Percentiles rank a stretch among this genome's conserved stretches.
These are phyloP conservation scores for Mychonastes homosphaera DNA, from an alignment of 139 green algal species.

Conservation along the genomic window DNA sequence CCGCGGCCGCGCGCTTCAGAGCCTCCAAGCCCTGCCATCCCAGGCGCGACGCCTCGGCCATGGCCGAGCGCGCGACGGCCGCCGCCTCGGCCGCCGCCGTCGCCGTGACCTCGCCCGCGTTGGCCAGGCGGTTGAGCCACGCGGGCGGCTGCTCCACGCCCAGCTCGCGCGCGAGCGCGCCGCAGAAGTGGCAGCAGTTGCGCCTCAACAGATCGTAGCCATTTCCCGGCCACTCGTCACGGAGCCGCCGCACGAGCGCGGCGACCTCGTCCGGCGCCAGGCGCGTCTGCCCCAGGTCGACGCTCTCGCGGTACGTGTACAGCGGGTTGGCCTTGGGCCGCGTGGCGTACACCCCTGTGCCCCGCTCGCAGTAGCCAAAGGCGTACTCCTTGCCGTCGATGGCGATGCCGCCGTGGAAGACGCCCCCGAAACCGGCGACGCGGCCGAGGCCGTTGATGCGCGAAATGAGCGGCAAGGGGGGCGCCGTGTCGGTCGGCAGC, in stretches of 20 bases:
- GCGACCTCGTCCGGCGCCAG: conserved; percentile 16
- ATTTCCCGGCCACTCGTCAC: conserved; percentile 32
- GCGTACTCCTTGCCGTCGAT: conserved; percentile 47
- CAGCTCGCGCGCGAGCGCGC: conserved; percentile 35
- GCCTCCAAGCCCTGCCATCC: too few relatives aligned
- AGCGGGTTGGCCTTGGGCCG: conserved; percentile 38
- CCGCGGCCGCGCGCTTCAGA: too few relatives aligned
- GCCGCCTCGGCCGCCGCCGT: conserved; percentile 1
- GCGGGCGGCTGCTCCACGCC: conserved; percentile 20
- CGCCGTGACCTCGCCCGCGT: conserved; percentile 15
- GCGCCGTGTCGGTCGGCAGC: too few relatives aligned
- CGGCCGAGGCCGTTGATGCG: conserved; percentile 38
- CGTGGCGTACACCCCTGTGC: conserved; percentile 44
- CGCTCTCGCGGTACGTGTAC: conserved; percentile 51
- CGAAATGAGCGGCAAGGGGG: too few relatives aligned
- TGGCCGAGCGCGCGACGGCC: too few relatives aligned
- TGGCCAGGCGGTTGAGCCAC: conserved; percentile 48
- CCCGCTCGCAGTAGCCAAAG: conserved; percentile 50
- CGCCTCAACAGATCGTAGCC: conserved; percentile 42
- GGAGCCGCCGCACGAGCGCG: conserved; percentile 18
- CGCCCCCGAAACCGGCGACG: conserved; percentile 33
- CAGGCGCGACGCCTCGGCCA: too few relatives aligned
- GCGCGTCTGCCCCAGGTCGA: conserved; percentile 41
- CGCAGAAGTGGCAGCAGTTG: conserved; percentile 63
- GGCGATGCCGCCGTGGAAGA: conserved; percentile 53